A percentile compares a stretch with the other conserved stretches of the same genome.
Evolutionary conservation across 164 flowering plant species (phyloP).

Genomic region (Santalum album): DNA sequence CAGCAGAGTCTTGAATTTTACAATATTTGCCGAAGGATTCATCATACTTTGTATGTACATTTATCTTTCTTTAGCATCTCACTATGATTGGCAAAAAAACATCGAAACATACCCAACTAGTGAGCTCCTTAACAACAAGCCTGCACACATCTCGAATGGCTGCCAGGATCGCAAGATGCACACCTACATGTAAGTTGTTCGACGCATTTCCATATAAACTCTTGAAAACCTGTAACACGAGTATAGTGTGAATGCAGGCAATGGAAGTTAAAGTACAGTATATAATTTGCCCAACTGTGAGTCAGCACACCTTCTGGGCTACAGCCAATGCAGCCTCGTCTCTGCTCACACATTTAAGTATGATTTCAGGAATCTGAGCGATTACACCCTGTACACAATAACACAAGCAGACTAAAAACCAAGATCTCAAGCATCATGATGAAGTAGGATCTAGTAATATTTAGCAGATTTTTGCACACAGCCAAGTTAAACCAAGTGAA

Average conservation of each 20-base stretch:
- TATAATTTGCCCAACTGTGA: not conserved
- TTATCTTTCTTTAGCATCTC: no score
- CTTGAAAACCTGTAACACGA: constrained; percentile 59
- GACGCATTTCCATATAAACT: constrained; percentile 73
- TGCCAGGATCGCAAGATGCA: constrained; percentile 74
- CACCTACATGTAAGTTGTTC: constrained; percentile 50
- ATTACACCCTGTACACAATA: constrained; percentile 44
- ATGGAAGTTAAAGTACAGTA: not conserved
- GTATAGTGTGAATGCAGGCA: not conserved
- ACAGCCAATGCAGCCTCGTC: constrained; percentile 97
- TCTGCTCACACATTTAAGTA: constrained; percentile 73
- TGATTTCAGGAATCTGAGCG: constrained; percentile 82
- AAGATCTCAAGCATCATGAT: no score
- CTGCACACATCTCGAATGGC: constrained; percentile 94
- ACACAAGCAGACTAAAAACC: no score
- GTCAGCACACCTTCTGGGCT: constrained; percentile 80
- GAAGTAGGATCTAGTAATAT: no score
- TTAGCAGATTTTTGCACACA: no score
- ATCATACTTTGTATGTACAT: not conserved
- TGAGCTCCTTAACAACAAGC: constrained; percentile 91
- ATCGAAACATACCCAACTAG: constrained; percentile 74
- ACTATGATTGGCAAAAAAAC: not conserved
- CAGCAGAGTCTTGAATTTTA: no score
- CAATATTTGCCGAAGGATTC: no score
- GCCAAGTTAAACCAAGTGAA: not conserved